Percentiles rank a stretch among this genome's conserved stretches.
Evolutionary conservation across 352 stramenopile genomes (phyloP).

Genomic region (Elongisporangium senticosum): DNA sequence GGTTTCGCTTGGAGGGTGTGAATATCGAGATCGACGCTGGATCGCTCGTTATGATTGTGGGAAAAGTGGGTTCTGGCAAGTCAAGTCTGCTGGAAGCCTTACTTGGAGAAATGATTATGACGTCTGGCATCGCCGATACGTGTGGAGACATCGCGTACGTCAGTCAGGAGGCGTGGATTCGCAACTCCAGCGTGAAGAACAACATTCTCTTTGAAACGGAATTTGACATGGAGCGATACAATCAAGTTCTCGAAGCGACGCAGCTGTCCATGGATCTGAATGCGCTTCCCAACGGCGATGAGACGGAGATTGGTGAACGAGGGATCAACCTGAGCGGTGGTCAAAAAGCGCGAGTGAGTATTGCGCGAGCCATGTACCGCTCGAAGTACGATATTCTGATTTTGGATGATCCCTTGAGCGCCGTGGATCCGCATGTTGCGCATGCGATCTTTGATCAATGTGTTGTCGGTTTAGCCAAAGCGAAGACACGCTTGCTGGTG

Average conservation of each 20-base stretch:
- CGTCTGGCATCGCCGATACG: constrained; percentile 9
- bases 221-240: constrained; percentile 18
- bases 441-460: constrained; percentile 27
- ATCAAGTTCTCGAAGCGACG: constrained; percentile 65
- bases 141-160: constrained; percentile 65
- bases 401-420: constrained; percentile 33
- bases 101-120: constrained; percentile 40
- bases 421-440: constrained; percentile 30
- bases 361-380: constrained; percentile 89
- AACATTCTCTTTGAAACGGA: constrained; percentile 35
- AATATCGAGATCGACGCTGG: constrained; percentile 64
- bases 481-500: constrained; percentile 75
- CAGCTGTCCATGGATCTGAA: constrained; percentile 80
- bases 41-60: constrained; percentile 47
- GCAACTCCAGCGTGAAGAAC: constrained; percentile 83
- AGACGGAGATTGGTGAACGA: constrained; percentile 93
- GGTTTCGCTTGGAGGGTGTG: constrained; percentile 8
- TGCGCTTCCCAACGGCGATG: constrained; percentile 81
- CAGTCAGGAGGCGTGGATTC: constrained; percentile 90
- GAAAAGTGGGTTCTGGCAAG: constrained; percentile 44
- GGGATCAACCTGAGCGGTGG: constrained; percentile 93
- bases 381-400: constrained; percentile 46
- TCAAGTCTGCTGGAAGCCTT: constrained; percentile 47
- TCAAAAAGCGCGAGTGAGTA: constrained; percentile 82
- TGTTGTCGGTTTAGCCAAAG: constrained; percentile 11